Evolutionary conservation across 1,284 basidiomycete genomes (phyloP).

Genomic region (Ceratobasidium papillatum): DNA sequence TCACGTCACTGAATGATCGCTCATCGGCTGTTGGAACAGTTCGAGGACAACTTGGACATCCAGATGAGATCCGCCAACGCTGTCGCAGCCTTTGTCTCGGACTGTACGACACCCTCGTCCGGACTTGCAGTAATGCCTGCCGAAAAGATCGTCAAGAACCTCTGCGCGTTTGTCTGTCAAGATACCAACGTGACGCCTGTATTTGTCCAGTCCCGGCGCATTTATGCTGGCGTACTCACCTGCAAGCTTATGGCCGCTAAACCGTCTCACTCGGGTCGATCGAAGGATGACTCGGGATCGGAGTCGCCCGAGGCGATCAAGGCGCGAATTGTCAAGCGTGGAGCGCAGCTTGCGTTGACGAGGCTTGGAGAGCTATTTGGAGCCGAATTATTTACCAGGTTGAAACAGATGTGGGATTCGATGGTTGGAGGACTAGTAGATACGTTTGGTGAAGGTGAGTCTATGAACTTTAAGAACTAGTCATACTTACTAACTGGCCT

Average conservation of each 20-base stretch:
- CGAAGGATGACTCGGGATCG: slow-evolving; percentile 57
- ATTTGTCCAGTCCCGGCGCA: slow-evolving; percentile 72
- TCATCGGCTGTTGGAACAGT: slow-evolving; percentile 58
- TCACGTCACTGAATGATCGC: neutral
- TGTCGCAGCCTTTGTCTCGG: slow-evolving; percentile 87
- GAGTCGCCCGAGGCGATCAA: slow-evolving; percentile 60
- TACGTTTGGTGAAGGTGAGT: slow-evolving; percentile 70
- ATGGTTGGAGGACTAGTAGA: slow-evolving; percentile 82
- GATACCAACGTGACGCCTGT: slow-evolving; percentile 90
- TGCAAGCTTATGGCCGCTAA: slow-evolving; percentile 60
- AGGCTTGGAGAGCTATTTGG: slow-evolving; percentile 85
- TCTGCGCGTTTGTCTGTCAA: slow-evolving; percentile 96
- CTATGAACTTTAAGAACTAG: neutral
- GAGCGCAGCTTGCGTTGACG: slow-evolving; percentile 85
- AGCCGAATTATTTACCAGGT: slow-evolving; percentile 70
- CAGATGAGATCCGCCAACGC: slow-evolving; percentile 90
- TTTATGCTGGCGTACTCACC: slow-evolving; percentile 79
- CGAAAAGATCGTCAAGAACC: slow-evolving; percentile 97
- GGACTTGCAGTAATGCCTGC: slow-evolving; percentile 60
- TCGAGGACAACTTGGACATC: slow-evolving; percentile 88
- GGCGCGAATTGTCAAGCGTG: slow-evolving; percentile 66
- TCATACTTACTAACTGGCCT: slow-evolving; percentile 52
- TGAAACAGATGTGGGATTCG: slow-evolving; percentile 95
- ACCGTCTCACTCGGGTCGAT: slow-evolving; percentile 51
- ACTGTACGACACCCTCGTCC: slow-evolving; percentile 73